A percentile compares a stretch with the other conserved stretches of the same genome.
Evolutionary conservation across 805 yeast species (phyloP).

Genomic region (Dipodascus geniculatus): DNA sequence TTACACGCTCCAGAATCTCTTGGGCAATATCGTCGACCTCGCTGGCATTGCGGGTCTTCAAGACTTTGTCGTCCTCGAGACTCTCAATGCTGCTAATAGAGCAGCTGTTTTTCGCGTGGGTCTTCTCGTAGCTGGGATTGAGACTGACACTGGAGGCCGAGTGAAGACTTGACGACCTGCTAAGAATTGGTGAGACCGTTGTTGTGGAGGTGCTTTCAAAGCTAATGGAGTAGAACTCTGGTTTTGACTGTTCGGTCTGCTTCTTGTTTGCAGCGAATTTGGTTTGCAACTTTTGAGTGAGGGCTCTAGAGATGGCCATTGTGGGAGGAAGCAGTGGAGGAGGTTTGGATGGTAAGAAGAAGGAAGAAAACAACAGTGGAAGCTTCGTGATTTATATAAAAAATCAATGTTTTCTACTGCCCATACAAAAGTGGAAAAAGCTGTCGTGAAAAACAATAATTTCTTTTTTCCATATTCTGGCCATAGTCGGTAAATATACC

Average conservation of each 20-base stretch:
- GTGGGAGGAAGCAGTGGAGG: not conserved
- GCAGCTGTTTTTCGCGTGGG: conserved; percentile 8
- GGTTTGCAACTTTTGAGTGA: not conserved
- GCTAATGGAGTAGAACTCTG: not conserved
- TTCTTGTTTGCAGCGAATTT: not conserved
- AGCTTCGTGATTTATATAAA: not conserved
- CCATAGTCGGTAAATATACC: not conserved
- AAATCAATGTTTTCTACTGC: not conserved
- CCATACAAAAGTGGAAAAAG: not conserved
- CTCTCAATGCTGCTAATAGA: conserved; percentile 13
- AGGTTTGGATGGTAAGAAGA: not conserved
- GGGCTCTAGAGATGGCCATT: not conserved
- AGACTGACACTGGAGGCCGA: conserved; percentile 1
- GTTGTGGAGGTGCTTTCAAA: not conserved
- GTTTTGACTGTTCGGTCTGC: not conserved
- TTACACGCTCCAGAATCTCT: not conserved
- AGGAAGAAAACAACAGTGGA: not conserved
- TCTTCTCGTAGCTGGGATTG: not conserved
- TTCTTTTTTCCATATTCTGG: not conserved
- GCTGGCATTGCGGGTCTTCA: not conserved
- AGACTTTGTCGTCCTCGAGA: not conserved
- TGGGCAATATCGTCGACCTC: not conserved
- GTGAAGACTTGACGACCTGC: not conserved
- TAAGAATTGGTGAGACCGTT: not conserved
- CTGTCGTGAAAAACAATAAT: not conserved